Percentiles rank a stretch among this genome's conserved stretches.
Conservation (phyloP, 257 asterid genomes). For the Solanum dulcamara region DNA sequence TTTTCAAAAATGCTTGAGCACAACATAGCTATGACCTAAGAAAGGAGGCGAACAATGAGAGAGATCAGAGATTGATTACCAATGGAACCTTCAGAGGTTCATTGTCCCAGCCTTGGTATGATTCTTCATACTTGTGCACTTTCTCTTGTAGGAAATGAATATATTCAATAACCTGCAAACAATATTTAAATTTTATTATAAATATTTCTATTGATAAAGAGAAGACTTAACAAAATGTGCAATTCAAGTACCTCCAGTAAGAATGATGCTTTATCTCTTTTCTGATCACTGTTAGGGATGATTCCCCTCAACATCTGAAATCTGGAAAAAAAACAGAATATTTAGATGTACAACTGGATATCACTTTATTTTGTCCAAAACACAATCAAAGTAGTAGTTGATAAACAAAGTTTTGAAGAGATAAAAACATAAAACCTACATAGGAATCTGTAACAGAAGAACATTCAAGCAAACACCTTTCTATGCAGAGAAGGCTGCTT, state of each 20-base stretch:
- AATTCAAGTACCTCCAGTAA: constrained; percentile 56
- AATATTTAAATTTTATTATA: neutral
- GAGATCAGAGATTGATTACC: constrained; percentile 23
- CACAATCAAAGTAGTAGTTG: neutral
- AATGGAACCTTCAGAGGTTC: constrained; percentile 58
- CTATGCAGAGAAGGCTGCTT: neutral
- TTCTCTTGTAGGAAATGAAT: constrained; percentile 90
- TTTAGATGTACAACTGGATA: neutral
- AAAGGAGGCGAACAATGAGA: neutral
- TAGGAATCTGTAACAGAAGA: neutral
- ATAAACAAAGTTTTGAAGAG: neutral
- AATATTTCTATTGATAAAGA: neutral
- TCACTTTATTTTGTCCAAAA: neutral
- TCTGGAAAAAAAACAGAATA: constrained; percentile 26
- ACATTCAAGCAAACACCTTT: neutral
- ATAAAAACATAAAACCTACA: neutral
- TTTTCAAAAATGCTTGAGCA: neutral
- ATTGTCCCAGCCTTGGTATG: constrained; percentile 70
- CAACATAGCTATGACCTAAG: neutral
- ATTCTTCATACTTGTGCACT: constrained; percentile 56
- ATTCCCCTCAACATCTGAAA: constrained; percentile 83
- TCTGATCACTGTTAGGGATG: constrained; percentile 86
- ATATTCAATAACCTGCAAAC: constrained; percentile 79
- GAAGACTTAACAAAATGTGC: neutral
- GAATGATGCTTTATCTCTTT: constrained; percentile 97